These are phyloP conservation scores for Xenosphaeropsis pyriputrescens DNA, from an alignment of 2,329 filamentous ascomycete genomes.

Conservation along the genomic window DNA sequence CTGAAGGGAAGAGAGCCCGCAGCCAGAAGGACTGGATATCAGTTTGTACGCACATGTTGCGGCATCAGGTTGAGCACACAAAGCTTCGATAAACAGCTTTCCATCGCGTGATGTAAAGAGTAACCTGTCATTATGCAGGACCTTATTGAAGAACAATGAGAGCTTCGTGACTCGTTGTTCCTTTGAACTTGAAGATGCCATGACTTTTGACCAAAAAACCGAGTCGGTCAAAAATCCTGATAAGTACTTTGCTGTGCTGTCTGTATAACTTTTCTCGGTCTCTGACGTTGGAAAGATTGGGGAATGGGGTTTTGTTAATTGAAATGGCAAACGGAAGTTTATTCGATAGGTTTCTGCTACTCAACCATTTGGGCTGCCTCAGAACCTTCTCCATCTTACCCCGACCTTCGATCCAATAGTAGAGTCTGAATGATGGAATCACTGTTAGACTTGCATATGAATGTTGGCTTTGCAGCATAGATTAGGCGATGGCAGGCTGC, in stretches of 20 bases:
- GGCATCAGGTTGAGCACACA: slow-evolving; percentile 25
- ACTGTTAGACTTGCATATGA: background rate
- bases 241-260: too few relatives aligned
- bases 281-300: background rate
- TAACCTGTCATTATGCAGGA: slow-evolving; percentile 22
- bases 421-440: background rate
- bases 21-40: slow-evolving; percentile 18
- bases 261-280: too few relatives aligned
- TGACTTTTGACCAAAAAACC: background rate
- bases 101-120: slow-evolving; percentile 23
- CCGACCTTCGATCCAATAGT: background rate
- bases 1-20: slow-evolving; percentile 22
- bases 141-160: slow-evolving; percentile 22
- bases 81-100: slow-evolving; percentile 31
- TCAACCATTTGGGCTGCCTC: background rate
- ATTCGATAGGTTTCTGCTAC: background rate
- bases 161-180: slow-evolving; percentile 12
- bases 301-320: background rate
- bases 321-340: background rate
- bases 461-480: background rate
- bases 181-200: background rate
- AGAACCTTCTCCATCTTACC: background rate
- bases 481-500: background rate
- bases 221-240: too few relatives aligned
- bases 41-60: slow-evolving; percentile 25